Percentiles rank a stretch among this genome's conserved stretches.
These are phyloP conservation scores for Cajanus cajan DNA, from an alignment of 306 rosid species.

Conservation along the genomic window DNA sequence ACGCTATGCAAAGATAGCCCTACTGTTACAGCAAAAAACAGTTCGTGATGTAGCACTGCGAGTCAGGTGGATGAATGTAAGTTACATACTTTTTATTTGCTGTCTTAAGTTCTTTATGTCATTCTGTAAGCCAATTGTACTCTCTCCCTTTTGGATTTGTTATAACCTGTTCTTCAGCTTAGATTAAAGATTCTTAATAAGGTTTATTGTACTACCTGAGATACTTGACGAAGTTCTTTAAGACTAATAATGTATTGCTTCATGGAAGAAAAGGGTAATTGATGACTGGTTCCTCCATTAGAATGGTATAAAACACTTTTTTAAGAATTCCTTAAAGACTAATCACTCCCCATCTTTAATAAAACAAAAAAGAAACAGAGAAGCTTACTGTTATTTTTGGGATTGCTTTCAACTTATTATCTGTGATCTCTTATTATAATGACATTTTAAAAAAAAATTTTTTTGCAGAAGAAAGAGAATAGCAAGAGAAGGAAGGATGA, in stretches of 20 bases:
- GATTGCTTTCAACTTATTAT: slow-evolving; percentile 14
- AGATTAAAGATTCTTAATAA: slow-evolving; percentile 7
- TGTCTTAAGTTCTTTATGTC: slow-evolving; percentile 12
- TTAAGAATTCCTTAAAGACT: neutral
- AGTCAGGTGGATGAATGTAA: slow-evolving; percentile 96
- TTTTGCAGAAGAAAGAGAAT: slow-evolving; percentile 83
- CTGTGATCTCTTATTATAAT: neutral
- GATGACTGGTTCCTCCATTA: slow-evolving; percentile 17
- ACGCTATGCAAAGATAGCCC: slow-evolving; percentile 87
- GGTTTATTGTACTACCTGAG: neutral
- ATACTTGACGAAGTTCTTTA: neutral
- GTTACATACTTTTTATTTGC: slow-evolving; percentile 28
- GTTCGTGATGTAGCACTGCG: slow-evolving; percentile 95
- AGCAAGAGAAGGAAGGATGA: slow-evolving; percentile 99
- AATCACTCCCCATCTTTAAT: neutral
- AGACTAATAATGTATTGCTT: slow-evolving; percentile 5
- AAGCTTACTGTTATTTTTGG: slow-evolving; percentile 3
- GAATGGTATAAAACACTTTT: slow-evolving; percentile 14
- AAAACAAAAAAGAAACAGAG: neutral
- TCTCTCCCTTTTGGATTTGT: neutral
- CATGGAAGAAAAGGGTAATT: neutral
- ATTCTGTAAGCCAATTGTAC: neutral
- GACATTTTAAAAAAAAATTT: neutral
- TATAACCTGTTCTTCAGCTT: neutral
- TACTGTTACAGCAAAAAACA: slow-evolving; percentile 76